phyloP scores from a whole-genome alignment of 768 basidiomycete genomes.

The Butyriboletus loyo region DNA sequence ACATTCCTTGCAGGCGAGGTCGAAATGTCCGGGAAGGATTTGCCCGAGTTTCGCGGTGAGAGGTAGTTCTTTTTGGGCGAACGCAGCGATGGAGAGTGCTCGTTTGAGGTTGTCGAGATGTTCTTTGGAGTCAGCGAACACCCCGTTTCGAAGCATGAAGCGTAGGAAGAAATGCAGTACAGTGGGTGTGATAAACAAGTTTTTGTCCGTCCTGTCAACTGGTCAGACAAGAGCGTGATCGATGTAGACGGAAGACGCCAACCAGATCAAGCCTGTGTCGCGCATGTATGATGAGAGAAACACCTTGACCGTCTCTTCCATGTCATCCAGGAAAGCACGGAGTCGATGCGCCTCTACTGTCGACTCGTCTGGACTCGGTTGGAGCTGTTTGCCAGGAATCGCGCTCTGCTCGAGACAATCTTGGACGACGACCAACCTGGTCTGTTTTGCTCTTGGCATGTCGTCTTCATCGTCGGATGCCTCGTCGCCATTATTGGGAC shows the following conservation, averaged over 20 bases:
- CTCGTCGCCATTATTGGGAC: conserved; percentile 32
- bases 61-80: conserved; percentile 42
- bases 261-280: conserved; percentile 68
- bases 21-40: conserved; percentile 43
- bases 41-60: conserved; percentile 37
- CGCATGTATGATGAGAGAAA: conserved; percentile 71
- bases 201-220: conserved; percentile 38
- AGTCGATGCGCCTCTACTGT: conserved; percentile 28
- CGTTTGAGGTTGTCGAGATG: conserved; percentile 35
- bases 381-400: conserved; percentile 29
- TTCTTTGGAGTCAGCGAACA: conserved; percentile 34
- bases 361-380: conserved; percentile 15
- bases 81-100: conserved; percentile 41
- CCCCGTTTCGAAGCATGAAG: conserved; percentile 43
- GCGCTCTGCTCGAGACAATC: conserved; percentile 29
- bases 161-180: conserved; percentile 44
- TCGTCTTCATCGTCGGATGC: conserved; percentile 28
- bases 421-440: conserved; percentile 23
- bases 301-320: conserved; percentile 55
- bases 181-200: conserved; percentile 41
- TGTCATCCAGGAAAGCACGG: conserved; percentile 55
- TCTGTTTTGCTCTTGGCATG: conserved; percentile 19
- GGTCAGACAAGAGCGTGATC: conserved; percentile 5
- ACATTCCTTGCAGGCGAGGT: conserved; percentile 44
- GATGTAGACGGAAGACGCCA: conserved; percentile 1